Conservation (phyloP, 1,284 basidiomycete species). For the Boletus semigastroideus region DNA sequence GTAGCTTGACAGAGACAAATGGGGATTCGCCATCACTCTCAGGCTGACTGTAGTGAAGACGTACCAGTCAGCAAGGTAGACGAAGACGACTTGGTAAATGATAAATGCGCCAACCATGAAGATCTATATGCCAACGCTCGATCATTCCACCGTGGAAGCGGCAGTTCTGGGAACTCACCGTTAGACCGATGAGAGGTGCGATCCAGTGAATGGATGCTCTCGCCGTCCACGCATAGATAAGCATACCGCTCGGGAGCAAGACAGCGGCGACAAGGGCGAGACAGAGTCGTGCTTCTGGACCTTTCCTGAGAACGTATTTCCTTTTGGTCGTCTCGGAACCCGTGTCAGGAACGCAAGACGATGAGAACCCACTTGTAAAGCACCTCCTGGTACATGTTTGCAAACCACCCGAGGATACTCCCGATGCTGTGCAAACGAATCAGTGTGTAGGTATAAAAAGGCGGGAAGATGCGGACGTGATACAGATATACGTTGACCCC, state of each 20-base stretch:
- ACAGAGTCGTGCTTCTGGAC: slow-evolving; percentile 65
- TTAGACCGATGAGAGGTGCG: slow-evolving; percentile 44
- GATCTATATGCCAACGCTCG: slow-evolving; percentile 34
- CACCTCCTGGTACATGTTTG: slow-evolving; percentile 45
- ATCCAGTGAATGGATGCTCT: slow-evolving; percentile 38
- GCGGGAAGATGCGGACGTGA: slow-evolving; percentile 39
- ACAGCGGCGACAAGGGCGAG: slow-evolving; percentile 54
- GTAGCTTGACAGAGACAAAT: slow-evolving; percentile 43
- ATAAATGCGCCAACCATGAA: slow-evolving; percentile 58
- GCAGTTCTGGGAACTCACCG: slow-evolving; percentile 30
- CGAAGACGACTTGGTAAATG: slow-evolving; percentile 66
- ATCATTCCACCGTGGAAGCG: not conserved
- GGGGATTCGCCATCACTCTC: slow-evolving; percentile 1
- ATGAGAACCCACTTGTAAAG: slow-evolving; percentile 39
- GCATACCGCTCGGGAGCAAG: slow-evolving; percentile 51
- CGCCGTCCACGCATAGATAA: slow-evolving; percentile 50
- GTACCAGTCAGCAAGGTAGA: slow-evolving; percentile 73
- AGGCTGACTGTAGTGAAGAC: slow-evolving; percentile 14
- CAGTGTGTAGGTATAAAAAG: not conserved
- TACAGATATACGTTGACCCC: slow-evolving; percentile 50
- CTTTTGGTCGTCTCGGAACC: slow-evolving; percentile 14
- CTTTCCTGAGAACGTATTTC: slow-evolving; percentile 41
- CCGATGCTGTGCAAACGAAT: slow-evolving; percentile 28
- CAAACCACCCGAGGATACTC: slow-evolving; percentile 27
- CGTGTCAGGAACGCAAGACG: slow-evolving; percentile 6